These are phyloP conservation scores for Beauveria sp. DNA, from an alignment of 2,329 filamentous ascomycete genomes.

Conservation along the genomic window DNA sequence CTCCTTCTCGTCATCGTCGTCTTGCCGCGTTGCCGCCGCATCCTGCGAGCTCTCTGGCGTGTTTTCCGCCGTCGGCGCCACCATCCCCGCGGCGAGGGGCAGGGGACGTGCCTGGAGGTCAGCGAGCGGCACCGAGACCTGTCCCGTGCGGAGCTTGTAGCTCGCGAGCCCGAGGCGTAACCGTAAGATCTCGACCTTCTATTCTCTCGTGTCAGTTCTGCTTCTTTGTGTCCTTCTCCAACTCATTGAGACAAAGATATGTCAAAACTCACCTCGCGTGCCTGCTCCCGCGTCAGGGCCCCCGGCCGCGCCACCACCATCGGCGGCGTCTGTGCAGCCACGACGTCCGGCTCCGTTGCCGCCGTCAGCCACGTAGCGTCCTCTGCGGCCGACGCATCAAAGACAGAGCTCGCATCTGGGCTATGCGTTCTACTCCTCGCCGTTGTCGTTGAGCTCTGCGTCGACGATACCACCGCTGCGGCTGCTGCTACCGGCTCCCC, in stretches of 20 bases:
- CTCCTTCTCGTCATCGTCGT: constrained; percentile 19
- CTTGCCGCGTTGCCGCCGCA: constrained; percentile 7
- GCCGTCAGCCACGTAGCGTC: constrained; percentile 42
- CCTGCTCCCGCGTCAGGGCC: constrained; percentile 42
- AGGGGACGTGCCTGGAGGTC: constrained; percentile 40
- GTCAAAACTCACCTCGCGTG: constrained; percentile 34
- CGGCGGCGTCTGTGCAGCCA: background rate
- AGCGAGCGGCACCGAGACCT: constrained; percentile 57
- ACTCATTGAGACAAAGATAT: constrained; percentile 15
- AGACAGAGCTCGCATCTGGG: constrained; percentile 40
- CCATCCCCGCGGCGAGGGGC: constrained; percentile 17
- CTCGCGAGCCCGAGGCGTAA: constrained; percentile 63
- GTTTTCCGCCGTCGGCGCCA: constrained; percentile 17
- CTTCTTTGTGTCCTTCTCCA: no score
- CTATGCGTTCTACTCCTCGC: constrained; percentile 20
- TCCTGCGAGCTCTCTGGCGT: constrained; percentile 12
- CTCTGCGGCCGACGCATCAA: constrained; percentile 35
- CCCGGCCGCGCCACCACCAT: background rate
- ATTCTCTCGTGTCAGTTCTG: constrained; percentile 13
- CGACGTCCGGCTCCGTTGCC: constrained; percentile 34
- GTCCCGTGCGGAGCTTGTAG: constrained; percentile 70
- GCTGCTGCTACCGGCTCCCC: background rate
- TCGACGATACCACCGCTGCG: background rate
- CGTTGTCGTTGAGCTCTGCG: constrained; percentile 15
- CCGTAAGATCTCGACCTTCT: constrained; percentile 59